These are phyloP conservation scores for Viola pubescens DNA, from an alignment of 441 rosid species.

Conservation along the genomic window DNA sequence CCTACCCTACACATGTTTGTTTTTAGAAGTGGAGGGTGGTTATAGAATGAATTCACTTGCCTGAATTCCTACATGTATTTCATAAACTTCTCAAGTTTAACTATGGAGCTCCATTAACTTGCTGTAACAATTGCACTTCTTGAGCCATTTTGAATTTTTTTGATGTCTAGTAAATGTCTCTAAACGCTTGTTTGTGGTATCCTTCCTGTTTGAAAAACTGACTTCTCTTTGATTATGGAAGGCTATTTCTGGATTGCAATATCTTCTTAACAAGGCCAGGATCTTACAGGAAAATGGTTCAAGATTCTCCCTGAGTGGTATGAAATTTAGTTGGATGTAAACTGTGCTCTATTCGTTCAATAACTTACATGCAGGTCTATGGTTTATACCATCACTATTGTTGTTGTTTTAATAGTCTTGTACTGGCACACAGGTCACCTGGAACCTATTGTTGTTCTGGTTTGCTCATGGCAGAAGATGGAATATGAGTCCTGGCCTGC, in stretches of 20 bases:
- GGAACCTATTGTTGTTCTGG: conserved; percentile 59
- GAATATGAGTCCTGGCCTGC: conserved; percentile 85
- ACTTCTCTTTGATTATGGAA: conserved; percentile 27
- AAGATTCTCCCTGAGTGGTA: conserved; percentile 69
- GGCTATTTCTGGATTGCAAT: conserved; percentile 87
- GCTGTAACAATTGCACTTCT: too few relatives aligned
- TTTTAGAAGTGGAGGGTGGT: too few relatives aligned
- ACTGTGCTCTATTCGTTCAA: conserved; percentile 8
- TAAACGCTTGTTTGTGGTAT: neutral
- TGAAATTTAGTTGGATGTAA: conserved; percentile 13
- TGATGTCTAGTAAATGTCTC: neutral
- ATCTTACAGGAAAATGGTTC: conserved; percentile 60
- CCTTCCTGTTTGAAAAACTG: conserved; percentile 7
- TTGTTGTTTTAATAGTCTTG: conserved; percentile 11
- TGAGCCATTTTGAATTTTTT: neutral
- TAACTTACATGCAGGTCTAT: neutral
- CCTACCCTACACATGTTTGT: too few relatives aligned
- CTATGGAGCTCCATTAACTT: too few relatives aligned
- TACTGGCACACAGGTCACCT: conserved; percentile 39
- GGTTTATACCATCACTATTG: neutral
- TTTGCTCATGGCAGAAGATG: conserved; percentile 80
- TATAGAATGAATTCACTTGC: too few relatives aligned
- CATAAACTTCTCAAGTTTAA: too few relatives aligned
- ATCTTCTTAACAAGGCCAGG: conserved; percentile 51
- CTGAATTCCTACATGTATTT: too few relatives aligned